phyloP scores from a whole-genome alignment of 805 yeast species.

The Wickerhamomyces bovis region DNA sequence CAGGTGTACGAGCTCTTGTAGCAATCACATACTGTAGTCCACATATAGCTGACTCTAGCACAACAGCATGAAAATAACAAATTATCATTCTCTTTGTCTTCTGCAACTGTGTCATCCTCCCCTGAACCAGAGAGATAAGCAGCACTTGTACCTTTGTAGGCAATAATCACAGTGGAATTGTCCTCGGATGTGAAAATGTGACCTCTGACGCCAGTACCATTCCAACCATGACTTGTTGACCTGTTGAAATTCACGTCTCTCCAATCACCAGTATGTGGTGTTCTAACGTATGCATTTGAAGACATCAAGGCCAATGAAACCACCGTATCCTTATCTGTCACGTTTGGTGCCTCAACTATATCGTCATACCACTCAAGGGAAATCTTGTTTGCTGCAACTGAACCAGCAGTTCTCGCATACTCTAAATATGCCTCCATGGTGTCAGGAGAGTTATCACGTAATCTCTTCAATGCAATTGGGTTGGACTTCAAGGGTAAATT shows the following conservation, averaged over 20 bases:
- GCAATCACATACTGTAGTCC: conserved; percentile 96
- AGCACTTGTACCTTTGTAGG: conserved; percentile 90
- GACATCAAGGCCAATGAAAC: conserved; percentile 77
- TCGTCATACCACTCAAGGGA: conserved; percentile 60
- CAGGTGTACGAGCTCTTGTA: conserved; percentile 80
- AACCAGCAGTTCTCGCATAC: conserved; percentile 37
- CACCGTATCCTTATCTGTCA: conserved; percentile 68
- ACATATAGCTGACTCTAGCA: conserved; percentile 82
- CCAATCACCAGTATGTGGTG: conserved; percentile 84
- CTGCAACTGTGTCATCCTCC: conserved; percentile 74
- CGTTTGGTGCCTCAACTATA: conserved; percentile 60
- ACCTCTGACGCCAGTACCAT: conserved; percentile 78
- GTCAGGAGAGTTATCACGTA: conserved; percentile 47
- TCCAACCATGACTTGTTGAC: conserved; percentile 78
- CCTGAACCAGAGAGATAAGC: conserved; percentile 72
- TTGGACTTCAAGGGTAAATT: conserved; percentile 25
- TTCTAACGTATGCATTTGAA: conserved; percentile 81
- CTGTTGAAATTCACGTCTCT: conserved; percentile 63
- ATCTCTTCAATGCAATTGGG: conserved; percentile 27
- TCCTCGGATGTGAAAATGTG: conserved; percentile 72
- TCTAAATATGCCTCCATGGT: conserved; percentile 61
- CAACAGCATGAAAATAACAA: conserved; percentile 92
- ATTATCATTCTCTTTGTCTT: conserved; percentile 85
- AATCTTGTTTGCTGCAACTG: conserved; percentile 31
- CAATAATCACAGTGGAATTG: conserved; percentile 58